A percentile compares a stretch with the other conserved stretches of the same genome.
phyloP scores from a whole-genome alignment of 2,329 filamentous ascomycete species.

The Ophiobolus disseminans region DNA sequence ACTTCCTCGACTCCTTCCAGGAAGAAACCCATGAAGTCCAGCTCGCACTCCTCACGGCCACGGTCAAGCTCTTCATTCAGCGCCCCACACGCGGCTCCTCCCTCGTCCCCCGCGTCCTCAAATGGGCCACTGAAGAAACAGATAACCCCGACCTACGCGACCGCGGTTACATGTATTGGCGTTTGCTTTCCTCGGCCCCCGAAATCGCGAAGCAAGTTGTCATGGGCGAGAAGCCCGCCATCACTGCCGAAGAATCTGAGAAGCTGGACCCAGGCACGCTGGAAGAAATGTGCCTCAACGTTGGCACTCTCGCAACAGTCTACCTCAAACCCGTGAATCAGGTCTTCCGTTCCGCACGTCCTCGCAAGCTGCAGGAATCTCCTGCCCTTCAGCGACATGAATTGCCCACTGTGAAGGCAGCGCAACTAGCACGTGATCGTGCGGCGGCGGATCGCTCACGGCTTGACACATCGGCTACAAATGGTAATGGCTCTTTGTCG shows the following conservation, averaged over 20 bases:
- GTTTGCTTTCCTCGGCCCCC: conserved; percentile 90
- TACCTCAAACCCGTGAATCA: conserved; percentile 98
- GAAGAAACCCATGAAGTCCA: conserved; percentile 97
- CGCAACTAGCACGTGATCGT: conserved; percentile 40
- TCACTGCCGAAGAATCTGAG: conserved; percentile 89
- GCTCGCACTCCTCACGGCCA: conserved; percentile 90
- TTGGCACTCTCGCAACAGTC: conserved; percentile 94
- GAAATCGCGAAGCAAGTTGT: conserved; percentile 84
- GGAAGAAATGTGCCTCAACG: conserved; percentile 96
- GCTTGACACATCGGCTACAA: conserved; percentile 37
- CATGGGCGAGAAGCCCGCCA: conserved; percentile 96
- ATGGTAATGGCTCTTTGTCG: conserved; percentile 32
- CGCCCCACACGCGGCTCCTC: conserved; percentile 93
- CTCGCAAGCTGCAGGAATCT: conserved; percentile 78
- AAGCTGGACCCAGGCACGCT: conserved; percentile 88
- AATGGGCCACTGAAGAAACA: conserved; percentile 99
- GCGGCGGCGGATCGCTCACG: conserved; percentile 39
- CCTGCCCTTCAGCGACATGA: conserved; percentile 82
- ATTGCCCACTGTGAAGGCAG: conserved; percentile 64
- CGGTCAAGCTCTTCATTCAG: conserved; percentile 97
- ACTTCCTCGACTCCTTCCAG: conserved; percentile 91
- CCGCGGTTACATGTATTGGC: conserved; percentile 99
- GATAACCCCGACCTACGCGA: conserved; percentile 97
- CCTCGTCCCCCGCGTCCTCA: conserved; percentile 90
- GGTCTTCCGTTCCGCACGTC: conserved; percentile 88